A percentile compares a stretch with the other conserved stretches of the same genome.
Conservation (phyloP, 768 basidiomycete genomes). For the Lactifluus volemus region DNA sequence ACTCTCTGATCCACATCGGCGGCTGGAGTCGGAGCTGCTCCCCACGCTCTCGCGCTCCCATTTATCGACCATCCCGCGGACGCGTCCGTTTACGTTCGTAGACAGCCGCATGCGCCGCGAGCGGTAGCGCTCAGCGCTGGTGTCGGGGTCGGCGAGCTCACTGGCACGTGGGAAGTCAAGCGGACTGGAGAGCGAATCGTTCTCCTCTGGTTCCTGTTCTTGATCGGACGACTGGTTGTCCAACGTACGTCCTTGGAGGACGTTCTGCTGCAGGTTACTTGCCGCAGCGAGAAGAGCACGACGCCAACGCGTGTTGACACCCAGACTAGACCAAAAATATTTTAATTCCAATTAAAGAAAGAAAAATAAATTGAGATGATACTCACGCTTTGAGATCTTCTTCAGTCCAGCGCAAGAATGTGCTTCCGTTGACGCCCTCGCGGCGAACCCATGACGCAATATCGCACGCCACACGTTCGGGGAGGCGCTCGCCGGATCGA, state of each 20-base stretch:
- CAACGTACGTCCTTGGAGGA: slow-evolving; percentile 51
- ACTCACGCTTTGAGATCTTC: slow-evolving; percentile 50
- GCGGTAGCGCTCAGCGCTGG: neutral
- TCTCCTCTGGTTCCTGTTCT: neutral
- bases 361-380: neutral
- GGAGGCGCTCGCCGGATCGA: slow-evolving; percentile 27
- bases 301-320: slow-evolving; percentile 43
- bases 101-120: neutral
- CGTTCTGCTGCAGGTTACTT: slow-evolving; percentile 46
- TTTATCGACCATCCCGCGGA: slow-evolving; percentile 16
- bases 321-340: slow-evolving; percentile 29
- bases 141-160: neutral
- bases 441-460: slow-evolving; percentile 45
- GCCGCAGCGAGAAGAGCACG: slow-evolving; percentile 45
- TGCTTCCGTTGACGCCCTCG: slow-evolving; percentile 44
- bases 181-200: slow-evolving; percentile 25
- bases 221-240: slow-evolving; percentile 25
- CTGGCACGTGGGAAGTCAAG: slow-evolving; percentile 26
- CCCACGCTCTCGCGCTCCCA: slow-evolving; percentile 18
- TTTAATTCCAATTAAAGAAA: neutral
- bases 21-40: neutral
- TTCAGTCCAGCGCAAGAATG: slow-evolving; percentile 52
- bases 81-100: slow-evolving; percentile 3
- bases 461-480: slow-evolving; percentile 34
- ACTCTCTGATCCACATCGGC: slow-evolving; percentile 5